Evolutionary conservation across 306 rosid genomes (phyloP).

Genomic region (Ceratonia siliqua): DNA sequence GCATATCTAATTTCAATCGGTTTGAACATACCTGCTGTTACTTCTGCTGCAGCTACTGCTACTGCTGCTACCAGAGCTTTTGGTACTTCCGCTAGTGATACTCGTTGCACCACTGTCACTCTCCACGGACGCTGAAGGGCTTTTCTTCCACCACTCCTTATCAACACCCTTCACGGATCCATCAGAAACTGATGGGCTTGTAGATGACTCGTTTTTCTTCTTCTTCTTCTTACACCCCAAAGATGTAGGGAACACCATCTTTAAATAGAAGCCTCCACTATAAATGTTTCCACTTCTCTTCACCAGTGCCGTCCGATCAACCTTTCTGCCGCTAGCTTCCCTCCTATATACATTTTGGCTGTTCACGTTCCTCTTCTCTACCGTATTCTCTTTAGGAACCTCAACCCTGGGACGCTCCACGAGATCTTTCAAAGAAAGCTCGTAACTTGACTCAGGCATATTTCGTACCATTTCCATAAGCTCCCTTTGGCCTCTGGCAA

Average conservation of each 20-base stretch:
- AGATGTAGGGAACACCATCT: conserved; percentile 67
- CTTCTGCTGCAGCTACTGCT: conserved; percentile 45
- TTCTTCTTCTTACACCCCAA: conserved; percentile 47
- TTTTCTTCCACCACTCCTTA: conserved; percentile 85
- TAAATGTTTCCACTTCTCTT: conserved; percentile 47
- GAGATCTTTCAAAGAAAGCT: conserved; percentile 83
- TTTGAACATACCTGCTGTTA: conserved; percentile 55
- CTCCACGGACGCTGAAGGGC: conserved; percentile 36
- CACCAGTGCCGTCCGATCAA: conserved; percentile 12
- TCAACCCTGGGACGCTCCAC: conserved; percentile 56
- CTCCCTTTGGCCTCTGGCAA: conserved; percentile 75
- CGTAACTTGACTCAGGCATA: conserved; percentile 88
- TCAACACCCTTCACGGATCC: conserved; percentile 49
- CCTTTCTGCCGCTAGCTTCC: conserved; percentile 29
- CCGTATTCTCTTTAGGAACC: background rate
- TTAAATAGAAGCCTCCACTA: conserved; percentile 69
- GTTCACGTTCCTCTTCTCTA: conserved; percentile 16
- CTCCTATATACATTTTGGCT: conserved; percentile 10
- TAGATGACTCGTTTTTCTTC: conserved; percentile 48
- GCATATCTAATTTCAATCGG: background rate
- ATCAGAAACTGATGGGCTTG: conserved; percentile 49
- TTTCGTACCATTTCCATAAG: conserved; percentile 88
- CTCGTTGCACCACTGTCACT: conserved; percentile 62
- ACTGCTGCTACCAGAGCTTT: conserved; percentile 64
- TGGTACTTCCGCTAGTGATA: conserved; percentile 54